Percentiles rank a stretch among this genome's conserved stretches.
Conservation (phyloP, 106 monocot species). For the Hemerocallis citrina region DNA sequence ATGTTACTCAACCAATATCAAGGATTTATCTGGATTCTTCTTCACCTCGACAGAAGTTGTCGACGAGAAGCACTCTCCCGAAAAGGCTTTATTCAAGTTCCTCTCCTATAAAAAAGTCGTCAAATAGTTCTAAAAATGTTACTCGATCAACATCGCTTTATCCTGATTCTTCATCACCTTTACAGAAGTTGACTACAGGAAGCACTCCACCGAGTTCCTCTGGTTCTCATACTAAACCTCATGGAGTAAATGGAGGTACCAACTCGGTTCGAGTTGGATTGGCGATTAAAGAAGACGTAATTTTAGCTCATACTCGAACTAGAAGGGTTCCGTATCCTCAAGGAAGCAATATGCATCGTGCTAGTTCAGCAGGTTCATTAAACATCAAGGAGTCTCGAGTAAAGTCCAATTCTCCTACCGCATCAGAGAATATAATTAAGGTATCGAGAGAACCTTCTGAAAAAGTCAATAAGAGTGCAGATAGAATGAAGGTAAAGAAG, state of each 20-base stretch:
- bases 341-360: background rate
- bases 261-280: conserved; percentile 7
- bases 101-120: too few species aligned
- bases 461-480: background rate
- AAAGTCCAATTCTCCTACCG: background rate
- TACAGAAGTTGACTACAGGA: conserved; percentile 17
- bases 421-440: background rate
- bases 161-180: background rate
- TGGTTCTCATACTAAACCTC: conserved; percentile 21
- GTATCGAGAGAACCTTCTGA: background rate
- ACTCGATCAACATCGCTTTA: too few species aligned
- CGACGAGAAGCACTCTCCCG: too few species aligned
- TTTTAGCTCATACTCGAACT: background rate
- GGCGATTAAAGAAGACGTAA: background rate
- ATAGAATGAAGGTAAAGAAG: background rate
- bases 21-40: too few species aligned
- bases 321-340: conserved; percentile 23
- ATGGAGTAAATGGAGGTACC: conserved; percentile 16
- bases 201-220: conserved; percentile 10
- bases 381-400: background rate
- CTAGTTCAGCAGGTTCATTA: background rate
- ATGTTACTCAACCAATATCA: background rate
- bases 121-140: too few species aligned
- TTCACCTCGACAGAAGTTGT: too few species aligned
- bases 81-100: too few species aligned